phyloP scores from a whole-genome alignment of 1,139 yeast species.

The Diutina mesorugosa region DNA sequence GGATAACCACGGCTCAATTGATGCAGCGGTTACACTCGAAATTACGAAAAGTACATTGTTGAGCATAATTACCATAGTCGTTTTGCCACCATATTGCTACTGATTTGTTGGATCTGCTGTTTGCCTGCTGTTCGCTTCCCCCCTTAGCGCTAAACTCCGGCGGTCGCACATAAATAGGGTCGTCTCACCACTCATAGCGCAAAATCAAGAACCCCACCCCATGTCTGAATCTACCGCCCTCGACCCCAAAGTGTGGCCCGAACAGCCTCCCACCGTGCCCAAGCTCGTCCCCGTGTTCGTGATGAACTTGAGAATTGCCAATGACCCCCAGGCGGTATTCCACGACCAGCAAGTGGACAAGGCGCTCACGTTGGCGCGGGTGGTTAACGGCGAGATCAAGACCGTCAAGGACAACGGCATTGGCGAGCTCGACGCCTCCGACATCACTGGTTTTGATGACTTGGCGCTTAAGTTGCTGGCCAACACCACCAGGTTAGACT shows the following conservation, averaged over 20 bases:
- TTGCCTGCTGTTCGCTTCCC: no score
- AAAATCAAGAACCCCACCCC: background rate
- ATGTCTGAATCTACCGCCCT: background rate
- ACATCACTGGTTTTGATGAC: conserved; percentile 30
- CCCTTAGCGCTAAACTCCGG: background rate
- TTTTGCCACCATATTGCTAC: no score
- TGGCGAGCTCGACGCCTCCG: background rate
- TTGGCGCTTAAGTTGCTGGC: conserved; percentile 20
- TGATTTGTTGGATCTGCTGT: no score
- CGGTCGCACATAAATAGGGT: background rate
- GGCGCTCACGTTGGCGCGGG: background rate
- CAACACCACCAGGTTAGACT: conserved; percentile 28
- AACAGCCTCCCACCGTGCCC: background rate
- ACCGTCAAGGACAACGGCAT: background rate
- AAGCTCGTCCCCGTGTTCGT: conserved; percentile 2
- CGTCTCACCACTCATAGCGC: background rate
- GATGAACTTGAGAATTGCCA: background rate
- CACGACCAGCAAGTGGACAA: background rate
- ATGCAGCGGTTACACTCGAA: no score
- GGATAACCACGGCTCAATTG: no score
- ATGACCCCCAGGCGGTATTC: background rate
- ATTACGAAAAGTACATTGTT: no score
- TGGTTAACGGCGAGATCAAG: background rate
- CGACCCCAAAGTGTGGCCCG: background rate
- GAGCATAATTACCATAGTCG: no score